Evolutionary conservation across 352 stramenopile genomes (phyloP), one percentile per base, ranked within the genome.

Genomic region (Thalassiosira livingstoniorum): DNA sequence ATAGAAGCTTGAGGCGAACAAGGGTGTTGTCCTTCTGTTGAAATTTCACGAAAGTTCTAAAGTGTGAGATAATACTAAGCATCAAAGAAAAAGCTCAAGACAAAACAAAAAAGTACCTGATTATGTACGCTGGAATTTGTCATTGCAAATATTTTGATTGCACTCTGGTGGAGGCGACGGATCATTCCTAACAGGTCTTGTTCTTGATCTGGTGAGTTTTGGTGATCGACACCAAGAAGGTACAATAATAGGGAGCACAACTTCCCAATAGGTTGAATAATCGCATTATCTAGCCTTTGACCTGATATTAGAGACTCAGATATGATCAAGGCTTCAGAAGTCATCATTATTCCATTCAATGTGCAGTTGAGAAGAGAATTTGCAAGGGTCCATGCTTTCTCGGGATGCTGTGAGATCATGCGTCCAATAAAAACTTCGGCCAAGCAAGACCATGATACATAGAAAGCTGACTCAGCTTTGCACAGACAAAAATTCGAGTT

Each of bases 181-280:
- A 87, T 62, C 68, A 79, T 83, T 1, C 73, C 47, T 45, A 83
- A 25, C 21, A 87, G 18, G n/a, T 57, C 51, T 42, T 63, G 31
- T 23, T 15, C 32, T 47, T 75, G 37, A 25, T 29, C 15, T 47
- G 13, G 54, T 29, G 2, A 10, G 27, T 25, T 45, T 13, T 21
- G 45, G 27, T 62, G 11, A 62, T 69, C 27, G 54, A 53, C 18
- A 66, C 70, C 11, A 86, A n/a, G 37, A 13, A 51, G 74, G 43
- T 76, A 75, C 18, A 82, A 34, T 27, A 87, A 63, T 27, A 87
- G 62, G n/a, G 80, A 82, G 25, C 39, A 79, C 15, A 87, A 45
- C 53, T 87, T 68, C 21, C 47, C 53, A 18, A 87, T 39, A 55
- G 80, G 80, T 42, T 60, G 51, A n/a, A 58, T 69, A 29, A 61